Percentiles rank a stretch among this genome's conserved stretches.
These are phyloP conservation scores for Uromyces viciae-fabae DNA, from an alignment of 1,284 basidiomycete species.

Conservation along the genomic window DNA sequence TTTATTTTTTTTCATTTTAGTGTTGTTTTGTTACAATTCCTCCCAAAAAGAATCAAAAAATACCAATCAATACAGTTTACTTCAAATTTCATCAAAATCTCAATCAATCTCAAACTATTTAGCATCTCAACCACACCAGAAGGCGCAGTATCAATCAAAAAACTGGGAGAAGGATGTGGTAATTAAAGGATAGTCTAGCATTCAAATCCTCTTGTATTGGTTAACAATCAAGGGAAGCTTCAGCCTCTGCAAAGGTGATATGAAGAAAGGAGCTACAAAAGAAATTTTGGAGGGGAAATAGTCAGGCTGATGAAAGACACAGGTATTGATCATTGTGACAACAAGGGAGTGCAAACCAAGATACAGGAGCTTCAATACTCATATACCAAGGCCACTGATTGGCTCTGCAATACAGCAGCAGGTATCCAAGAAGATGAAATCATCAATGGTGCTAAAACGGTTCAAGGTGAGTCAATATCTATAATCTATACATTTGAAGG, in stretches of 20 bases:
- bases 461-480: background rate
- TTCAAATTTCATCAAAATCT: no score
- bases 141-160: no score
- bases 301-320: background rate
- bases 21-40: no score
- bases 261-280: background rate
- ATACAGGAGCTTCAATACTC: background rate
- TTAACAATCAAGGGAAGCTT: background rate
- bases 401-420: background rate
- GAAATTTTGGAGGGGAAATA: background rate
- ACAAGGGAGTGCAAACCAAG: background rate
- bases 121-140: no score
- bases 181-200: background rate
- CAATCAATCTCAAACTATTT: no score
- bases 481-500: no score
- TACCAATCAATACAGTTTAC: no score
- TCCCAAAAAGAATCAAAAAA: no score
- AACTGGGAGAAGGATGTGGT: conserved; percentile 5
- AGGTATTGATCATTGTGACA: background rate
- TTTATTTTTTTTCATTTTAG: no score
- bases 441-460: background rate
- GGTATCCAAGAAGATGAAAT: background rate
- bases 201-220: background rate
- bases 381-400: background rate
- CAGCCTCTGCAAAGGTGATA: background rate